Percentiles rank a stretch among this genome's conserved stretches.
Evolutionary conservation across 805 yeast genomes (phyloP).

Genomic region (Candida vartiovaarae): DNA sequence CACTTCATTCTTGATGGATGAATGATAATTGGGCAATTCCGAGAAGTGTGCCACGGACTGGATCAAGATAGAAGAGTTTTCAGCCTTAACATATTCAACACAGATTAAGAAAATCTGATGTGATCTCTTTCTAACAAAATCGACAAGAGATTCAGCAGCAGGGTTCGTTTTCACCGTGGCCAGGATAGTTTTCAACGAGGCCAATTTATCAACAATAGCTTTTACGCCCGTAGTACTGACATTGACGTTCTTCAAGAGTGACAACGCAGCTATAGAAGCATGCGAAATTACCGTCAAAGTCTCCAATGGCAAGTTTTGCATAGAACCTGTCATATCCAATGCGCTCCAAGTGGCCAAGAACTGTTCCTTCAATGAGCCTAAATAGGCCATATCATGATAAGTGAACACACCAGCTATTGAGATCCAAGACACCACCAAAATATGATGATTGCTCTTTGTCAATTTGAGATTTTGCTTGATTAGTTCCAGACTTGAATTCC

Average conservation of each 20-base stretch:
- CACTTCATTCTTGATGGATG: slow-evolving; percentile 9
- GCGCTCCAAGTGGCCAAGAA: slow-evolving; percentile 59
- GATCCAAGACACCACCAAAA: slow-evolving; percentile 50
- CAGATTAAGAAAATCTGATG: slow-evolving; percentile 38
- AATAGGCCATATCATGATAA: slow-evolving; percentile 43
- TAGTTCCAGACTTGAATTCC: slow-evolving; percentile 32
- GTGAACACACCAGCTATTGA: slow-evolving; percentile 57
- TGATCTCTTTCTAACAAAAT: slow-evolving; percentile 36
- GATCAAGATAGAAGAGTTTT: slow-evolving; percentile 26
- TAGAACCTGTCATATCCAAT: slow-evolving; percentile 21
- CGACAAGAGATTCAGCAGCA: slow-evolving; percentile 1
- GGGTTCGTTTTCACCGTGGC: slow-evolving; percentile 6
- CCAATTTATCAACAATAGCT: slow-evolving; percentile 34
- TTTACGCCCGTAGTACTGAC: slow-evolving; percentile 39
- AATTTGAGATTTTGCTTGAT: slow-evolving; percentile 30
- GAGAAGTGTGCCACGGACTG: slow-evolving; percentile 36
- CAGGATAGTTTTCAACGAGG: slow-evolving; percentile 8
- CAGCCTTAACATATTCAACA: slow-evolving; percentile 16
- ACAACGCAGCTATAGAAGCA: slow-evolving; percentile 49
- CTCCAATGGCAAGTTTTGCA: slow-evolving; percentile 4
- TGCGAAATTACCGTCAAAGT: slow-evolving; percentile 50
- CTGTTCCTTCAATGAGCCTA: slow-evolving; percentile 51
- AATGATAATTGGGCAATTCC: slow-evolving; percentile 25
- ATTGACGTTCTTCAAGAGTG: slow-evolving; percentile 38
- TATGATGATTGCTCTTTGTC: slow-evolving; percentile 26